phyloP scores from a whole-genome alignment of 2,329 filamentous ascomycete genomes.

The Xylariaceae sp. region DNA sequence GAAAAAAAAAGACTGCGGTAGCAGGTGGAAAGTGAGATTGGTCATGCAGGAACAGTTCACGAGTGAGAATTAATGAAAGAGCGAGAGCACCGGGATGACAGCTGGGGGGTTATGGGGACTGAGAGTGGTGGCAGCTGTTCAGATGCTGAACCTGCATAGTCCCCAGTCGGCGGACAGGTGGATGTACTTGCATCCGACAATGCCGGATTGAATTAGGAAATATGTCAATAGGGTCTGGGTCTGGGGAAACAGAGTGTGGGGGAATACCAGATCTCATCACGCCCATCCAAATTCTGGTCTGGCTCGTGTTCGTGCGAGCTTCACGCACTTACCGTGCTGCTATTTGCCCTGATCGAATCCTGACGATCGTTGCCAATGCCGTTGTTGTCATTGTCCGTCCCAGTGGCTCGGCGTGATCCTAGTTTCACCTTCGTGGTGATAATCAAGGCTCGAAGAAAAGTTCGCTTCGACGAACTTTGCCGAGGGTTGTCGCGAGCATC shows the following conservation, averaged over 20 bases:
- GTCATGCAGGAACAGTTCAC: constrained; percentile 35
- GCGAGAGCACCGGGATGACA: not conserved
- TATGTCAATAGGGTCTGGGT: constrained; percentile 14
- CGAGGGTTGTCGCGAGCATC: constrained; percentile 15
- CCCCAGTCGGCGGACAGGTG: constrained; percentile 26
- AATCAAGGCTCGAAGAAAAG: constrained; percentile 35
- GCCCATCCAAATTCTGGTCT: too few relatives aligned
- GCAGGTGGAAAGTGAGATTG: constrained; percentile 23
- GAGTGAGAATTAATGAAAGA: constrained; percentile 24
- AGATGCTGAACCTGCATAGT: constrained; percentile 2
- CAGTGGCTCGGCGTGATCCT: not conserved
- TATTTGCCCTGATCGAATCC: constrained; percentile 8
- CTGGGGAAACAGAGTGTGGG: constrained; percentile 8
- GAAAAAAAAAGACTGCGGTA: not conserved
- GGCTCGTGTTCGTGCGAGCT: constrained; percentile 1
- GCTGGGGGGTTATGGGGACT: constrained; percentile 18
- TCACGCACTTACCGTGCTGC: constrained; percentile 18
- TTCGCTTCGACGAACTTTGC: constrained; percentile 24
- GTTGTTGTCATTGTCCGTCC: not conserved
- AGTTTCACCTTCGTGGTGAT: constrained; percentile 33
- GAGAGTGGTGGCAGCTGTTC: constrained; percentile 21
- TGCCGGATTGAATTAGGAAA: not conserved
- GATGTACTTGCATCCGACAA: constrained; percentile 1
- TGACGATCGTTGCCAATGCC: constrained; percentile 9
- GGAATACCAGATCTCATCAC: constrained; percentile 12